Conservation (phyloP, 2,329 filamentous ascomycete genomes). For the Lachnellula cervina region DNA sequence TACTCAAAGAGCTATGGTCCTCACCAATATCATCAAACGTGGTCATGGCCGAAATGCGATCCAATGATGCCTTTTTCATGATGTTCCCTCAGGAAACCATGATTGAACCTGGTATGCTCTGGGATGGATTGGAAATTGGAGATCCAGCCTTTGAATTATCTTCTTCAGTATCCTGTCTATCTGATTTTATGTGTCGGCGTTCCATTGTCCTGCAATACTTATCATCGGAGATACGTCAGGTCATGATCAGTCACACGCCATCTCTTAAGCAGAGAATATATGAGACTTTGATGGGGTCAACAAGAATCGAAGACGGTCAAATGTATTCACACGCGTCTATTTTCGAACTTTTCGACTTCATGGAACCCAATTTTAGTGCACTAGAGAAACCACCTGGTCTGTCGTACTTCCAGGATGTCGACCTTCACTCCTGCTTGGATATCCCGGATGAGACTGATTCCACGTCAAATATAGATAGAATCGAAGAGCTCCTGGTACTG, state of each 20-base stretch:
- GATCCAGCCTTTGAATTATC: constrained; percentile 64
- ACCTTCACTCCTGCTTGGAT: constrained; percentile 61
- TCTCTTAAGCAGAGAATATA: constrained; percentile 65
- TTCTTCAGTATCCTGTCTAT: constrained; percentile 22
- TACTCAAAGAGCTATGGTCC: constrained; percentile 78
- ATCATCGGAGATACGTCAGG: constrained; percentile 75
- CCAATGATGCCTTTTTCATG: constrained; percentile 73
- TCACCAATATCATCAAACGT: constrained; percentile 72
- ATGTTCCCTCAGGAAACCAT: constrained; percentile 67
- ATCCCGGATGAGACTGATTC: constrained; percentile 51
- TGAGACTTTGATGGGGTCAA: constrained; percentile 72
- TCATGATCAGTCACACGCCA: constrained; percentile 65
- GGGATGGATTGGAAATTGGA: constrained; percentile 63
- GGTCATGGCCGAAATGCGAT: constrained; percentile 73
- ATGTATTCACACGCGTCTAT: constrained; percentile 64
- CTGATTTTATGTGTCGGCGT: constrained; percentile 71
- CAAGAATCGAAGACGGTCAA: constrained; percentile 59
- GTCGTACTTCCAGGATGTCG: constrained; percentile 58
- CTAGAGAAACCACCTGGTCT: constrained; percentile 47
- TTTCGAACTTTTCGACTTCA: constrained; percentile 91
- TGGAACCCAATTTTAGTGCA: constrained; percentile 55
- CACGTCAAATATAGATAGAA: constrained; percentile 65
- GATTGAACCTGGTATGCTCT: constrained; percentile 64
- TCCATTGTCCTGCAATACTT: constrained; percentile 80
- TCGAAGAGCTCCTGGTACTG: constrained; percentile 68